Conservation (phyloP, 78 protist species). For the Dictyostelium discoideum region dicty_2.7 NC_007088.5:684001-684500, state of each 20-base stretch:
- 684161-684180: conserved; percentile 57
- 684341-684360: not conserved
- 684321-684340: not conserved
- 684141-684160: conserved; percentile 14
- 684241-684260: conserved; percentile 73
- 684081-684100: conserved; percentile 81
- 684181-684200: conserved; percentile 78
- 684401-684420: not conserved
- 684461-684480: conserved; percentile 57
- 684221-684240: conserved; percentile 69
- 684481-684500: conserved; percentile 43
- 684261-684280: conserved; percentile 56
- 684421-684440: not conserved
- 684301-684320: not conserved
- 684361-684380: conserved; percentile 4
- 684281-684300: not conserved
- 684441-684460: conserved; percentile 39
- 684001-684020: conserved; percentile 55
- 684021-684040: conserved; percentile 13
- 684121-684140: conserved; percentile 41
- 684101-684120: conserved; percentile 80
- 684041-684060: conserved; percentile 60
- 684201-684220: conserved; percentile 77
- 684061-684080: conserved; percentile 65
- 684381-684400: not conserved